Base-by-base conservation (phyloP, 192 early-diverging fungal genomes). In the Rhizoclosmatium globosum region DNA sequence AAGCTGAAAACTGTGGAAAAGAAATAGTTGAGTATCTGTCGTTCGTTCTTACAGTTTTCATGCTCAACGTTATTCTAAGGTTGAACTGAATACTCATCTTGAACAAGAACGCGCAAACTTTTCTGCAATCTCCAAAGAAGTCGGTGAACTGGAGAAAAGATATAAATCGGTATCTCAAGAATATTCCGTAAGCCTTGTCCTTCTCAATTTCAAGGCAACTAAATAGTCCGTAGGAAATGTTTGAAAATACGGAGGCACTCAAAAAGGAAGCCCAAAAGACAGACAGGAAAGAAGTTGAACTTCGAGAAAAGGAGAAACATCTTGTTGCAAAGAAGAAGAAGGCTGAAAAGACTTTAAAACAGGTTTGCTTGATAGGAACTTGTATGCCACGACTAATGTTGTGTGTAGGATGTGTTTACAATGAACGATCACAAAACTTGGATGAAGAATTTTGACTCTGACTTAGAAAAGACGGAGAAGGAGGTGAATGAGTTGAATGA, bases 251-350 rank as follows among this genome's bases (percentile, higher is more conserved):
- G 7, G 88, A 92, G 73, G 70, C 81, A 13, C 79, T 94, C 42
- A 92, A 94, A 72, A 85, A 87, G 31, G 83, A 87, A 4, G 89
- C 92, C 71, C 85, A 91, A 38, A 87, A 92, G 71, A 86, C 89
- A 17, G 85, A 91, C 13, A 88, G 84, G 76, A 90, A 79, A 46
- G 93, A 96, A 78, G 93, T 98, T 31, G 92, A 96, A 79, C 81
- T 95, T 64, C 91, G 92, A 71, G 96, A 96, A 81, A 94, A 91
- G 74, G 92, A 92, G 81, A 94, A 97, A 76, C 92, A 96, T 85
- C 78, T 94, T 72, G 87, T 82, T 41, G 86, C 81, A 60, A 95
- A 97, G 77, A 85, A 88, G 69, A 95, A 97, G 74, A 97, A 97
- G 80, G 42, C 90, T 2, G 82, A 84, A 39, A 93, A 92, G 47